Base-by-base conservation (phyloP, 192 early-diverging fungal genomes). In the Jimgerdemannia lactiflua region DNA sequence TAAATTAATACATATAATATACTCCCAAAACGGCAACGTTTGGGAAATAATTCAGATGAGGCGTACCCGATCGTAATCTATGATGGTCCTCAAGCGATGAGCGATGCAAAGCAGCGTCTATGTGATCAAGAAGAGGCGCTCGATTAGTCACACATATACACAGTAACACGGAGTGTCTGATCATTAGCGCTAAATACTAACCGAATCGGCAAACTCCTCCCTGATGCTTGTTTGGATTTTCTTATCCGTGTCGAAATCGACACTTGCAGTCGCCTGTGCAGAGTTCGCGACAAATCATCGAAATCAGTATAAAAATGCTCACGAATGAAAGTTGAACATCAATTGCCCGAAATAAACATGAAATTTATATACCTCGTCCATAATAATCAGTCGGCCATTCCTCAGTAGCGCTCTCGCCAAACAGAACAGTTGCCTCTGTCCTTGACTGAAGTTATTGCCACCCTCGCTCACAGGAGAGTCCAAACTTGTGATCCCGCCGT, bases 211-310 rank as follows among this genome's bases (percentile, higher is more conserved):
- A 82, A 95, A 94, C 43, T 86, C 85, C 69, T 89, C 84, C 44
- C 93, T 89, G 70, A 98, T 95, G 0, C 95, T 93, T 8, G 78
- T 81, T 83, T 98, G 96, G 77, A 98, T 97, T 41, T 84, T 85
- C 39, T 86, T 83, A 77, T 98, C 96, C 0, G 94, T 95, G 20
- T 91, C 88, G 78, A 90, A 89, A 74, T 98, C 96, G 0, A 98
- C 94, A 2, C 88, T 89, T 4, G 95, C 95, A 0, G 97, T 98
- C 3, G 96, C 96, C 81, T 96, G 49, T 10, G 14, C 49, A 59
- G 14, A 14, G 14, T 59, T 59, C 29, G 29, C 29, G 29, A 29
- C 29, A 29, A 29, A 29, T 29, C 29, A 29, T 29, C 29, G 29
- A 29, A 29, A 29, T 29, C 29, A 29, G 29, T 29, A 29, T 29